Evolutionary conservation across 805 yeast genomes (phyloP).

Genomic region (Ogataea philodendri): DNA sequence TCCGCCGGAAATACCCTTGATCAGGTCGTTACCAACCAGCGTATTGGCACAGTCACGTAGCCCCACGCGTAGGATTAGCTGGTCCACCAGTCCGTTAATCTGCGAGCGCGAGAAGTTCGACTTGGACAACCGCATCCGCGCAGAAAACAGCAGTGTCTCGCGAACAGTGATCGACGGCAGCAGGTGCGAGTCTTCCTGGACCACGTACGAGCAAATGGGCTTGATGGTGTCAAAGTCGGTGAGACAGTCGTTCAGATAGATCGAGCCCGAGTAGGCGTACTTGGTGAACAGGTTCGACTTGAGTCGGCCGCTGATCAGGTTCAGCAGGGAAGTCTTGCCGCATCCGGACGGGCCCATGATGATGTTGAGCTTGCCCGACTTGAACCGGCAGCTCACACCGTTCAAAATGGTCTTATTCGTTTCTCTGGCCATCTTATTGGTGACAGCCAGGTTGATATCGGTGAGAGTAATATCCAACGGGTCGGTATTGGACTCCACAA

Average conservation of each 20-base stretch:
- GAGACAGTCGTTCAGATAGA: slow-evolving; percentile 41
- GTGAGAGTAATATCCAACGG: slow-evolving; percentile 21
- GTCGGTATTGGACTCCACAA: not conserved
- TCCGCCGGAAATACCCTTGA: slow-evolving; percentile 71
- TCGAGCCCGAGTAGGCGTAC: slow-evolving; percentile 39
- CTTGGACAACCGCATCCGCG: slow-evolving; percentile 58
- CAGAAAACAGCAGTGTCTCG: slow-evolving; percentile 74
- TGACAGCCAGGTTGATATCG: slow-evolving; percentile 27
- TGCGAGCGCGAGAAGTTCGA: slow-evolving; percentile 36
- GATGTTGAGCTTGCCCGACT: slow-evolving; percentile 59
- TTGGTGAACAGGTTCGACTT: slow-evolving; percentile 31
- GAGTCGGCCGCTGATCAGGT: slow-evolving; percentile 59
- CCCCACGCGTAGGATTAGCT: slow-evolving; percentile 65
- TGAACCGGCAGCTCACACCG: slow-evolving; percentile 49
- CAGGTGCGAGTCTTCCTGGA: slow-evolving; percentile 76
- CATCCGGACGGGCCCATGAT: slow-evolving; percentile 84
- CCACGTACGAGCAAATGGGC: slow-evolving; percentile 67
- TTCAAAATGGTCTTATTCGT: slow-evolving; percentile 39
- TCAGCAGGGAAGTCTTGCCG: slow-evolving; percentile 70
- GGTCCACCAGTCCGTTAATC: slow-evolving; percentile 48
- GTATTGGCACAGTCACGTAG: slow-evolving; percentile 75
- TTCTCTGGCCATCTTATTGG: slow-evolving; percentile 18
- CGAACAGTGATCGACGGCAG: slow-evolving; percentile 70
- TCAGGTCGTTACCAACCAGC: slow-evolving; percentile 57
- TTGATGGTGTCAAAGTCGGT: slow-evolving; percentile 32